Base-by-base conservation (phyloP, 495 filamentous ascomycete genomes). In the Chaetomium cochliodes region DNA sequence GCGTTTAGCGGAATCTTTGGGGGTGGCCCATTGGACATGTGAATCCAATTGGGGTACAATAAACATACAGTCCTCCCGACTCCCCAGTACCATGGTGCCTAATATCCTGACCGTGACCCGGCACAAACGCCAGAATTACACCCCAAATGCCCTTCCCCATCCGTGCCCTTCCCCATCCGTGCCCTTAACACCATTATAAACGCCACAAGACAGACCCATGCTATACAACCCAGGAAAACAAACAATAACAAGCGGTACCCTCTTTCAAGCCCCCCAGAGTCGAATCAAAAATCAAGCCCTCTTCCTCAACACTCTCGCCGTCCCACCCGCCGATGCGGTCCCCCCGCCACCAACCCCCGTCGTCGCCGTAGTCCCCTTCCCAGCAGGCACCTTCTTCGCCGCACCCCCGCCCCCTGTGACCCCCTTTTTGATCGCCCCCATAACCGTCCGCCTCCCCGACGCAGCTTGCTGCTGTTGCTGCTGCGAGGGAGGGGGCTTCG, bases 221-320 rank as follows among this genome's bases (percentile, higher is more conserved):
- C 33, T 37, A 37, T 37, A 37, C 5, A 7, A 37, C 1, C 33
- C 33, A 37, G 23, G 16, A 37, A 55, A 18, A 20, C 52, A 30
- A 41, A 25, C 37, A 20, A 57, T 41, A 37, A 33, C 16, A 33
- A 33, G 2, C 30, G 15, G 9, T 5, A 9, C 33, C 33, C 33
- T 37, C 9, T 37, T 37, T 37, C 8, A 1, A 37, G 33, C 8
- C 9, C 9, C 33, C 33, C 33, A 3, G 30, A 3, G 30, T 28
- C 8, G 3, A 33, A 33, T 23, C 28, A 13, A 15, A n/a, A 54
- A 20, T 54, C 52, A 84, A 28, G 67, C 74, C 64, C 82, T 76
- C 73, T 84, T 86, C 62, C 83, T 76, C 55, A 86, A 65, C 15
- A 80, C 79, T 65, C 83, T 79, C 15, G 77, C 75, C 5, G 72